Evolutionary conservation across 1,139 yeast genomes (phyloP).

Genomic region (Debaryomyces robertsiae): DNA sequence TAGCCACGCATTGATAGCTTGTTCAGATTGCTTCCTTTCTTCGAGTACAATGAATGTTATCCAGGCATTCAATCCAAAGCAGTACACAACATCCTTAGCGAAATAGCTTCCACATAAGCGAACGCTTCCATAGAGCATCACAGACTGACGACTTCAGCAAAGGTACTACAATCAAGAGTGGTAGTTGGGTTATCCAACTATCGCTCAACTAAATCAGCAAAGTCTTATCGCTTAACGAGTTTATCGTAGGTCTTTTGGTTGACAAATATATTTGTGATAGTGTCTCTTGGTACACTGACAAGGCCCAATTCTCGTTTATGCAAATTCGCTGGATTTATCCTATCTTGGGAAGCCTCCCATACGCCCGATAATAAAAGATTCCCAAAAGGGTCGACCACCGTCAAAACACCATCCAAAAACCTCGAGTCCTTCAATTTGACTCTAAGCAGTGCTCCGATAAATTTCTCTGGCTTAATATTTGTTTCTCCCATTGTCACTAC

Average conservation of each 20-base stretch:
- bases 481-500: not conserved
- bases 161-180: too few species aligned
- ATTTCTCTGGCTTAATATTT: conserved; percentile 24
- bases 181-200: too few species aligned
- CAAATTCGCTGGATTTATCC: conserved; percentile 21
- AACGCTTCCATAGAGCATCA: too few species aligned
- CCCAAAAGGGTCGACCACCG: conserved; percentile 51
- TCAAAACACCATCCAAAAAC: conserved; percentile 40
- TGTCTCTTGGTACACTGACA: conserved; percentile 47
- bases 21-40: too few species aligned
- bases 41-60: too few species aligned
- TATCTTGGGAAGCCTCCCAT: conserved; percentile 36
- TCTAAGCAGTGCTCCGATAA: conserved; percentile 37
- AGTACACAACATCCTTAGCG: too few species aligned
- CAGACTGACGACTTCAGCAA: too few species aligned
- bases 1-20: too few species aligned
- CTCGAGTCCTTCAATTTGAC: conserved; percentile 36
- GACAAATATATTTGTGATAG: conserved; percentile 29
- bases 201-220: too few species aligned
- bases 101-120: too few species aligned
- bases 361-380: conserved; percentile 42
- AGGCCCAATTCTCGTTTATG: conserved; percentile 45
- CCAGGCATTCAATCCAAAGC: too few species aligned
- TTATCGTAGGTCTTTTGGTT: conserved; percentile 24
- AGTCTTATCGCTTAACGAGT: not conserved